A percentile compares a stretch with the other conserved stretches of the same genome.
Conservation (phyloP, 345 rosid genomes). For the Theobroma cacao region DNA sequence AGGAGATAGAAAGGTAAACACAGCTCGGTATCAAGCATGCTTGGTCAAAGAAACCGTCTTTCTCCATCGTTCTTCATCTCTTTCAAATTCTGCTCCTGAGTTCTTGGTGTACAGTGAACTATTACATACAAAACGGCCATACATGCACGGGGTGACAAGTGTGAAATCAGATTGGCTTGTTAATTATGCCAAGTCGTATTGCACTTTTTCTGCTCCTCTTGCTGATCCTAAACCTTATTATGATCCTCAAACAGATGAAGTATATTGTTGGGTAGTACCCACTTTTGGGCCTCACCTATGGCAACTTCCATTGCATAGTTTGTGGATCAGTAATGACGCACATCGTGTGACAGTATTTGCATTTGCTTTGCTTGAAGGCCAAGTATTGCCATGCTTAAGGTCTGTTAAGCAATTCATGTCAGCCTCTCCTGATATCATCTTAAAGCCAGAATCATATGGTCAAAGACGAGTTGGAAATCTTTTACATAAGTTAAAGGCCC, state of each 20-base stretch:
- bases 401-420: conserved; percentile 40
- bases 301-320: conserved; percentile 62
- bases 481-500: conserved; percentile 39
- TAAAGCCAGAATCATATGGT: conserved; percentile 57
- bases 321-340: conserved; percentile 25
- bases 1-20: conserved; percentile 42
- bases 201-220: conserved; percentile 54
- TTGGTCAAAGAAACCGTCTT: conserved; percentile 64
- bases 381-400: conserved; percentile 67
- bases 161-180: conserved; percentile 82
- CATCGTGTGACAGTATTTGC: conserved; percentile 58
- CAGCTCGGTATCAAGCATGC: conserved; percentile 66
- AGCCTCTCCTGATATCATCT: conserved; percentile 54
- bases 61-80: conserved; percentile 78
- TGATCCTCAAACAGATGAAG: conserved; percentile 49
- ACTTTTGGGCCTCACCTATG: conserved; percentile 65
- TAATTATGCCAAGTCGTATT: conserved; percentile 53
- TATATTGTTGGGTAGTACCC: conserved; percentile 57
- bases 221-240: conserved; percentile 67
- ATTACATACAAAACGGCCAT: conserved; percentile 64
- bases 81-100: conserved; percentile 71
- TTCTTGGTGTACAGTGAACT: conserved; percentile 81
- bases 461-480: conserved; percentile 66
- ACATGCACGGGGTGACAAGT: conserved; percentile 81
- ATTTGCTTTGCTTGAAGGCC: conserved; percentile 77